Conservation (phyloP, 441 rosid genomes). For the Aquilaria agallochum region DNA sequence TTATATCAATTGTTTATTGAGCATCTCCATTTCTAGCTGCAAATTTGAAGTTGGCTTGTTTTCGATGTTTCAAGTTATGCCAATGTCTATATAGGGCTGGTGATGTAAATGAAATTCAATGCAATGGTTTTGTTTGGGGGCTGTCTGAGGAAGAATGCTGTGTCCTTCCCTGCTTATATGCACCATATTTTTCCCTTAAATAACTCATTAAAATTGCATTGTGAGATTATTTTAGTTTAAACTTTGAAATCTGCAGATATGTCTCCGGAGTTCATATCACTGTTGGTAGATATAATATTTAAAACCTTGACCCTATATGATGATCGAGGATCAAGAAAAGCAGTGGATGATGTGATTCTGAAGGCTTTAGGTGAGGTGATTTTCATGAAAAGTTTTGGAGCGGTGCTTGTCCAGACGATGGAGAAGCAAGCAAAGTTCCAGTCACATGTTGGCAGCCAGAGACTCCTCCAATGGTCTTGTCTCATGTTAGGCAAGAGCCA, state of each 20-base stretch:
- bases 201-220: constrained; percentile 1
- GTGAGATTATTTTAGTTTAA: constrained; percentile 10
- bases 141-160: too few species aligned
- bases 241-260: constrained; percentile 50
- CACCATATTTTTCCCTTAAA: not conserved
- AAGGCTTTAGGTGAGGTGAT: constrained; percentile 48
- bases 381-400: constrained; percentile 90
- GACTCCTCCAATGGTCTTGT: constrained; percentile 89
- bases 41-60: too few species aligned
- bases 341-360: constrained; percentile 73
- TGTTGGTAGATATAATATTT: constrained; percentile 70
- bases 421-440: constrained; percentile 70
- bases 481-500: constrained; percentile 71
- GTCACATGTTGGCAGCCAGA: constrained; percentile 59
- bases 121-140: too few species aligned
- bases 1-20: too few species aligned
- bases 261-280: constrained; percentile 50
- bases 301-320: constrained; percentile 65
- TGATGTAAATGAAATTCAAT: too few species aligned
- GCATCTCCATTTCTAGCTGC: too few species aligned
- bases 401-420: constrained; percentile 82
- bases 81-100: too few species aligned
- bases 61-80: too few species aligned
- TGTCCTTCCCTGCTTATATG: too few species aligned
- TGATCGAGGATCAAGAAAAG: constrained; percentile 74